Evolutionary conservation across 164 flowering plant genomes (phyloP), one percentile per base, ranked within the genome.

Genomic region (Paratinospora sagittata): DNA sequence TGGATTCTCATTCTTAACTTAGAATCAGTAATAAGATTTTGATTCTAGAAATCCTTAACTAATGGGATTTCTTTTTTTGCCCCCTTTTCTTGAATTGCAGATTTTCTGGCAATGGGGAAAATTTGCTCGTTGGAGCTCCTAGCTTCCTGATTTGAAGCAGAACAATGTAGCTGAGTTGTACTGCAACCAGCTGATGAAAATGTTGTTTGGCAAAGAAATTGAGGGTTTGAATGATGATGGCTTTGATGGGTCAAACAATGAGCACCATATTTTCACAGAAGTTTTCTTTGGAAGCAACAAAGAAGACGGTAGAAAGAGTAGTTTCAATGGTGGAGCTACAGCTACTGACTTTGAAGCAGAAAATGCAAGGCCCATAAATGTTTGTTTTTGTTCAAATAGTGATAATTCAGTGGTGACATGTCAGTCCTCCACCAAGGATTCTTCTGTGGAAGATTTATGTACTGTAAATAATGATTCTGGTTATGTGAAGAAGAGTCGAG

Each of bases 201-300:
- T 85, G 88, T 75, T 82, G 27, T 76, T 78, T 58, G 45, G 72
- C 43, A 73, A 81, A 72, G 85, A 81, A 65, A 72, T 87, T 65
- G 83, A 73, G 61, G 76, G 73, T 71, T 72, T 83, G 65, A 69
- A 58, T 60, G 90, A 89, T 71, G 93, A 90, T 79, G 84, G 81
- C n/a, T 87, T 88, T 80, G 96, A 88, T 62, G 94, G 91, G 21
- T 87, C 96, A 72, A 75, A 68, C 47, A 74, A 76, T 37, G 97
- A 90, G 74, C 77, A 34, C n/a, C 75, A 16, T 17, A 89, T 89
- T 67, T 95, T 88, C 74, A 74, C 27, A 66, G 86, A 89, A 69
- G 79, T 89, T 27, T 86, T 88, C 77, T 85, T 77, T 81, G 85
- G 85, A 60, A 73, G 75, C 67, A 75, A 74, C 64, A 23, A 63